These are phyloP conservation scores for Talaromyces borbonicus DNA, from an alignment of 495 filamentous ascomycete species.

Conservation along the genomic window DNA sequence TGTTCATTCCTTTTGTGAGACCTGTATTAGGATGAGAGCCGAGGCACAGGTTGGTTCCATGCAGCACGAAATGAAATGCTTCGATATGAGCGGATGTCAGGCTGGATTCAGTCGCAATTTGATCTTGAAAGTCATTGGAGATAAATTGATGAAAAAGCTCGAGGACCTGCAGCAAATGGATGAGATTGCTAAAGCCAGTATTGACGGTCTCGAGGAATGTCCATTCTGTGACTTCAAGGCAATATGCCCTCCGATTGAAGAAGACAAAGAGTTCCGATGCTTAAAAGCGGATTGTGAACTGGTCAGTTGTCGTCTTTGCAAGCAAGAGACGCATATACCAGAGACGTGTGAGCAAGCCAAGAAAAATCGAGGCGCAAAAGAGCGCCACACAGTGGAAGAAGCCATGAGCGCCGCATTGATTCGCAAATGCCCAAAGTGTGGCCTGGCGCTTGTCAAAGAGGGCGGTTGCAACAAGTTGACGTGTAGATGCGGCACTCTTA, in stretches of 20 bases:
- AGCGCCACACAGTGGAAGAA: conserved; percentile 65
- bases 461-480: conserved; percentile 78
- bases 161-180: conserved; percentile 62
- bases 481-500: conserved; percentile 54
- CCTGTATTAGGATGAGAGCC: conserved; percentile 54
- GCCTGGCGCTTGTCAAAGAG: conserved; percentile 53
- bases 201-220: conserved; percentile 59
- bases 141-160: conserved; percentile 44
- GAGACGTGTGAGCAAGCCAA: conserved; percentile 59
- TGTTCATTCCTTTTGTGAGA: conserved; percentile 58
- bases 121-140: conserved; percentile 46
- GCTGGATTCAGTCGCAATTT: conserved; percentile 40
- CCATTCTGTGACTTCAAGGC: conserved; percentile 79
- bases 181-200: conserved; percentile 51
- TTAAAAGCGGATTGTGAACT: conserved; percentile 51
- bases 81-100: conserved; percentile 42
- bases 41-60: conserved; percentile 55
- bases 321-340: conserved; percentile 63
- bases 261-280: conserved; percentile 68
- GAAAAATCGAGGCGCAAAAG: conserved; percentile 47
- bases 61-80: conserved; percentile 49
- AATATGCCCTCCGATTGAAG: conserved; percentile 55
- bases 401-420: conserved; percentile 75
- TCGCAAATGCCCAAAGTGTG: conserved; percentile 54
- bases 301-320: conserved; percentile 67